Percentiles rank a stretch among this genome's conserved stretches.
Evolutionary conservation across 139 green algal genomes (phyloP).

Genomic region (Pleodorina starrii): DNA sequence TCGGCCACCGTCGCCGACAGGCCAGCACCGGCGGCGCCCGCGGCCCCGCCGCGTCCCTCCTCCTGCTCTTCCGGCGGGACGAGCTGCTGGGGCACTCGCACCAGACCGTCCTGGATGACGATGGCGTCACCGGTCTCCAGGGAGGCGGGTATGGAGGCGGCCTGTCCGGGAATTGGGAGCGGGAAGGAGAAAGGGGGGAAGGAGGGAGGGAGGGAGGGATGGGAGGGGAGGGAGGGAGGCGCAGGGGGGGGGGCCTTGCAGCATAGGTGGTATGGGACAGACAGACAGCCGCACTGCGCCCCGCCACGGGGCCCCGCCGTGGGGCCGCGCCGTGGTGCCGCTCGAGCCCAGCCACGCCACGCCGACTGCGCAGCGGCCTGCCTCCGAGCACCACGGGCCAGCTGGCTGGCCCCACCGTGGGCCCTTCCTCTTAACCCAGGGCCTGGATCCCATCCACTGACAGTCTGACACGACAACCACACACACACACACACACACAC

Average conservation of each 20-base stretch:
- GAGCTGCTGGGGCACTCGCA: too few relatives aligned
- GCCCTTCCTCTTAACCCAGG: too few relatives aligned
- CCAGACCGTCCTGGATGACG: background rate
- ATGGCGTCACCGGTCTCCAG: background rate
- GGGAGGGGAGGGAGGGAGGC: too few relatives aligned
- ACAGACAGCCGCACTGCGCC: too few relatives aligned
- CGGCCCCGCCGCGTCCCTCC: background rate
- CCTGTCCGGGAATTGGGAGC: background rate
- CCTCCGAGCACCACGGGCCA: too few relatives aligned
- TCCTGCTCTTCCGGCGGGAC: background rate
- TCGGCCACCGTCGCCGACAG: background rate
- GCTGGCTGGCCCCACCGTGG: too few relatives aligned
- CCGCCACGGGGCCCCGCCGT: too few relatives aligned
- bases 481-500: background rate
- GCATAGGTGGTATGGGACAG: too few relatives aligned
- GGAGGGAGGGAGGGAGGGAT: background rate
- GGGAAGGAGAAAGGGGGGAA: background rate
- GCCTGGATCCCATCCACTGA: background rate
- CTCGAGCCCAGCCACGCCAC: too few relatives aligned
- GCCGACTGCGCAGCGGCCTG: too few relatives aligned
- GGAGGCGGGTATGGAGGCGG: background rate
- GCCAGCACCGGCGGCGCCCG: background rate
- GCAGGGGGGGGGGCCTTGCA: too few relatives aligned
- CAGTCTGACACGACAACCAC: background rate
- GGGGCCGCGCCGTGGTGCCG: too few relatives aligned